These are phyloP conservation scores for Cercospora berteroae DNA, from an alignment of 2,329 filamentous ascomycete genomes.

Conservation along the genomic window DNA sequence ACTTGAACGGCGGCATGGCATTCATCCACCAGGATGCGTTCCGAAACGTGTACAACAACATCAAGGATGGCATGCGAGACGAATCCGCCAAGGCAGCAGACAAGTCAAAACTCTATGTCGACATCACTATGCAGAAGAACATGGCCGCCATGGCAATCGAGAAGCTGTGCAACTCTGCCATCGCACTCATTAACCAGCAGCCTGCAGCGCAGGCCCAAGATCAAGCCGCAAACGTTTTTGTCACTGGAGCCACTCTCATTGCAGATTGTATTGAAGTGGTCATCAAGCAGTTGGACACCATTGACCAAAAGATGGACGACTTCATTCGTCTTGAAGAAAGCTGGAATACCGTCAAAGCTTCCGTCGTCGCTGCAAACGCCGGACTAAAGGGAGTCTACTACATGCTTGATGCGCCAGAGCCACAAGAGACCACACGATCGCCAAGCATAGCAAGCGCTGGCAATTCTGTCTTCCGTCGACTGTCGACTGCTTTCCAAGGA, in stretches of 20 bases:
- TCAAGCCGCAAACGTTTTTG: slow-evolving; percentile 45
- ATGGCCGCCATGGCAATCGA: slow-evolving; percentile 49
- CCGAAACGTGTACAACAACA: slow-evolving; percentile 46
- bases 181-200: slow-evolving; percentile 46
- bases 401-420: slow-evolving; percentile 40
- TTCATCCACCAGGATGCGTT: slow-evolving; percentile 50
- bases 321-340: slow-evolving; percentile 49
- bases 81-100: slow-evolving; percentile 33
- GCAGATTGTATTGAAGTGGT: slow-evolving; percentile 47
- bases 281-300: slow-evolving; percentile 41
- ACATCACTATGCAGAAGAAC: slow-evolving; percentile 46
- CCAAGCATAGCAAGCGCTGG: slow-evolving; percentile 32
- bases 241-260: slow-evolving; percentile 46
- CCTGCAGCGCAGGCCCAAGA: slow-evolving; percentile 41
- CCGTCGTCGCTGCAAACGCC: slow-evolving; percentile 42
- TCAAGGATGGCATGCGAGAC: slow-evolving; percentile 39
- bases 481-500: slow-evolving; percentile 36
- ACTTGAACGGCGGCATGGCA: slow-evolving; percentile 47
- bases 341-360: slow-evolving; percentile 45
- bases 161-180: slow-evolving; percentile 46
- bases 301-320: slow-evolving; percentile 45
- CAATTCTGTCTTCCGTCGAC: slow-evolving; percentile 34
- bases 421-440: slow-evolving; percentile 24
- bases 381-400: slow-evolving; percentile 48
- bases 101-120: slow-evolving; percentile 43